Base-by-base conservation (phyloP, 2,329 filamentous ascomycete genomes). In the Westerdykella ornata region DNA sequence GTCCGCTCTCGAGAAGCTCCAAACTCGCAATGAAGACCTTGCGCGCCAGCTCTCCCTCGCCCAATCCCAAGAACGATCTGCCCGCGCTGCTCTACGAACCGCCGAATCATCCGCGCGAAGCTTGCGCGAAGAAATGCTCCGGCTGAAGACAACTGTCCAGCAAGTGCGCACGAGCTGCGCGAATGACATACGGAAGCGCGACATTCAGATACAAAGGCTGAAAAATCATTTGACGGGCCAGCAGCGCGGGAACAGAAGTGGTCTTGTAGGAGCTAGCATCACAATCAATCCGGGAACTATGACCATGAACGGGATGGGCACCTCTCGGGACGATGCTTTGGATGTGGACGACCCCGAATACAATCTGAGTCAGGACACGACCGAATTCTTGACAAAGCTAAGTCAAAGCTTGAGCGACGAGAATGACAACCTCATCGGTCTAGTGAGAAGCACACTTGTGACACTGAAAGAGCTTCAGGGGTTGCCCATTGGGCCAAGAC, bases 131-230 rank as follows among this genome's bases (percentile, higher is more conserved):
- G 88, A 97, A 59, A 77, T 89, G 49, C 75, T 79, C 17, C 81
- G 85, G 38, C 80, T 90, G 65, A 94, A 90, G 63, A 75, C 80
- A 0, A 78, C 85, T 2, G 80, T 95, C 2, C 78, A 84, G 20
- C 90, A 97, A 65, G 84, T 92, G 2, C 81, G 90, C 46, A 80
- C 84, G 5, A 82, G 89, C 49, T 97, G 89, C 65, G 83, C 88
- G 37, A 94, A 88, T 51, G 92, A 98, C 59, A 79, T 96, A 35
- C 82, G 90, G 46, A 90, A 94, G 59, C 81, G 90, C 32, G 92
- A 98, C 60, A 74, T 88, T 34, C 86, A 95, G 66, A 83, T 97
- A 49, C 85, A 94, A 49, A 81, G 82, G 31, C 72, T 98, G 48
- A 97, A 96, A 72, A 84, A 83, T 52, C 88, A 95, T 60, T 74